A percentile compares a stretch with the other conserved stretches of the same genome.
phyloP scores from a whole-genome alignment of 768 basidiomycete species.

The Lactifluus piperatus region DNA sequence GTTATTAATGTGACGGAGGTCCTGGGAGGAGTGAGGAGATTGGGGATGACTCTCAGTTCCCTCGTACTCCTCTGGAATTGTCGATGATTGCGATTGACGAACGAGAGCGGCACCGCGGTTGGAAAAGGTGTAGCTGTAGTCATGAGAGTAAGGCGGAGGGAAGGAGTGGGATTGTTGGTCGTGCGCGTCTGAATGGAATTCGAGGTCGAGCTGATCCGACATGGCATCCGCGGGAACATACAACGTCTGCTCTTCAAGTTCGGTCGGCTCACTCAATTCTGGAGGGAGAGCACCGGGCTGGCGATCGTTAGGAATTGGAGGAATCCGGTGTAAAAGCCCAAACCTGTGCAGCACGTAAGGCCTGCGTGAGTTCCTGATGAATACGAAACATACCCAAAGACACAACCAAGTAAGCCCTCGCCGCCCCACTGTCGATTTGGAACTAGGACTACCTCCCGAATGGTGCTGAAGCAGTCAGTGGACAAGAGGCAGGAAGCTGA shows the following conservation, averaged over 20 bases:
- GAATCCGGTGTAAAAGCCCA: slow-evolving; percentile 89
- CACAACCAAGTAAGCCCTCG: slow-evolving; percentile 89
- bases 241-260: slow-evolving; percentile 54
- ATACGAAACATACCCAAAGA: slow-evolving; percentile 68
- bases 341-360: slow-evolving; percentile 41
- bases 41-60: slow-evolving; percentile 5
- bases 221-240: slow-evolving; percentile 74
- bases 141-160: slow-evolving; percentile 12
- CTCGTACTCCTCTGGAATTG: slow-evolving; percentile 18
- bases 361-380: not conserved
- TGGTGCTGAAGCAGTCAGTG: slow-evolving; percentile 44
- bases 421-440: slow-evolving; percentile 98
- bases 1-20: not conserved
- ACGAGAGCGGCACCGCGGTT: slow-evolving; percentile 15
- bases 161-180: slow-evolving; percentile 22
- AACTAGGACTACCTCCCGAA: slow-evolving; percentile 88
- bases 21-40: slow-evolving; percentile 17
- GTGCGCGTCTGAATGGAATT: slow-evolving; percentile 21
- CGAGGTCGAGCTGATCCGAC: slow-evolving; percentile 29
- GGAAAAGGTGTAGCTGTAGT: slow-evolving; percentile 18
- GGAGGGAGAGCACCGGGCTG: slow-evolving; percentile 48
- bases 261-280: slow-evolving; percentile 41
- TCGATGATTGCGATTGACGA: slow-evolving; percentile 7
- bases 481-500: not conserved
- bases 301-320: slow-evolving; percentile 58